Evolutionary conservation across 1,284 basidiomycete species (phyloP).

Genomic region (Trichosporon faecale): DNA sequence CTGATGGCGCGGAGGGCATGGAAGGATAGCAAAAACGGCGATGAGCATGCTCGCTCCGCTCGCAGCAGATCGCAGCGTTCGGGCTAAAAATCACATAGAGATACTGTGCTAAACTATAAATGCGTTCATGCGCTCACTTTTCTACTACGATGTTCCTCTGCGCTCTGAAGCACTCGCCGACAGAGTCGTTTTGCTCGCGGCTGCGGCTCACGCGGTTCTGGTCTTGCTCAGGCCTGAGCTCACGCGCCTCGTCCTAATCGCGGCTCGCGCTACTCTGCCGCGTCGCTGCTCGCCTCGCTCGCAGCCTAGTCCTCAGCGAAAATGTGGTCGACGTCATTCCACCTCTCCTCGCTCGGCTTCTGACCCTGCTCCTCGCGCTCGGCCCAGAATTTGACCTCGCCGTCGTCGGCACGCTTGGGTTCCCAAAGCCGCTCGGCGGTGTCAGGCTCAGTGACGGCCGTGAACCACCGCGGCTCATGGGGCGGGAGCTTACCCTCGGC

Average conservation of each 20-base stretch:
- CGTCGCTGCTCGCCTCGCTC: neutral
- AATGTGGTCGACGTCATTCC: slow-evolving; percentile 72
- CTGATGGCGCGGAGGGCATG: neutral
- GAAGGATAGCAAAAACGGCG: neutral
- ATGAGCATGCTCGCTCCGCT: no score
- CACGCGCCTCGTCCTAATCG: no score
- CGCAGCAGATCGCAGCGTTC: no score
- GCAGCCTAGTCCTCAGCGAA: slow-evolving; percentile 61
- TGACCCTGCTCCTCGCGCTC: slow-evolving; percentile 69
- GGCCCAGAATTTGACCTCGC: slow-evolving; percentile 73
- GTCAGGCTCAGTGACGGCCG: slow-evolving; percentile 70
- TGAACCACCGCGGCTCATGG: slow-evolving; percentile 82
- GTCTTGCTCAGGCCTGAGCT: no score
- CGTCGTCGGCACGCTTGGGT: slow-evolving; percentile 59
- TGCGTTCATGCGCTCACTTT: neutral
- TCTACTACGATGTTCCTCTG: no score
- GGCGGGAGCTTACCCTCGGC: slow-evolving; percentile 70
- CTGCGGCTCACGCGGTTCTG: no score
- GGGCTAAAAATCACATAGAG: neutral
- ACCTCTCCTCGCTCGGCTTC: slow-evolving; percentile 51
- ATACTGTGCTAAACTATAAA: neutral
- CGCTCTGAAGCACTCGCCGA: no score
- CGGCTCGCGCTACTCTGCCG: neutral
- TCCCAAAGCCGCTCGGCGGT: slow-evolving; percentile 82
- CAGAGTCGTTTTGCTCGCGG: no score